Evolutionary conservation across 352 stramenopile genomes (phyloP).

Genomic region (Lagenidium giganteum): DNA sequence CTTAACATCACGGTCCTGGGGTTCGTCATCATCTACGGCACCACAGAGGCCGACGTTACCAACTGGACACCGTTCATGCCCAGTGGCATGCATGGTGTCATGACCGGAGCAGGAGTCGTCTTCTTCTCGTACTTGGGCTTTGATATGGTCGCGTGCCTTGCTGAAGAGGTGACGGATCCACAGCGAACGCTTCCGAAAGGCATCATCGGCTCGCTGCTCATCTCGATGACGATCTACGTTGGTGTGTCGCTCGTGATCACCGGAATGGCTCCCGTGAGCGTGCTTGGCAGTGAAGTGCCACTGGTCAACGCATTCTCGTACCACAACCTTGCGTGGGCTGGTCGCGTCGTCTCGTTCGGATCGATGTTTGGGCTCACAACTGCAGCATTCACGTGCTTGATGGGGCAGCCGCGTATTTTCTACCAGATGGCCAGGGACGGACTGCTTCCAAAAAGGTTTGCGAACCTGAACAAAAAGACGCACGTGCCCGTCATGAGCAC

Average conservation of each 20-base stretch:
- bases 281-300: conserved; percentile 55
- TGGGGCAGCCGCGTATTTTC: conserved; percentile 87
- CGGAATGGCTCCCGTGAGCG: conserved; percentile 56
- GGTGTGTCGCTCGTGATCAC: conserved; percentile 80
- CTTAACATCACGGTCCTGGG: conserved; percentile 84
- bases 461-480: conserved; percentile 36
- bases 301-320: conserved; percentile 72
- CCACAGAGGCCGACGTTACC: conserved; percentile 45
- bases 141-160: conserved; percentile 87
- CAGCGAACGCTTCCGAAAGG: conserved; percentile 83
- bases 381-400: conserved; percentile 81
- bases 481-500: conserved; percentile 63
- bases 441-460: conserved; percentile 43
- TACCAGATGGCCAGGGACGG: conserved; percentile 84
- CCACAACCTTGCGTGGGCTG: conserved; percentile 52
- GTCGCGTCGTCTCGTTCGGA: conserved; percentile 76
- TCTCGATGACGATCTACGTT: conserved; percentile 86
- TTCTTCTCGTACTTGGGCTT: conserved; percentile 89
- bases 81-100: conserved; percentile 70
- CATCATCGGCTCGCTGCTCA: conserved; percentile 84
- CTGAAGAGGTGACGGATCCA: conserved; percentile 84
- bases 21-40: conserved; percentile 74
- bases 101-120: conserved; percentile 78
- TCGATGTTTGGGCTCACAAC: conserved; percentile 86
- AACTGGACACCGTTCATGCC: conserved; percentile 84